Conservation (phyloP, 768 basidiomycete genomes). For the Floccularia luteovirens region DNA sequence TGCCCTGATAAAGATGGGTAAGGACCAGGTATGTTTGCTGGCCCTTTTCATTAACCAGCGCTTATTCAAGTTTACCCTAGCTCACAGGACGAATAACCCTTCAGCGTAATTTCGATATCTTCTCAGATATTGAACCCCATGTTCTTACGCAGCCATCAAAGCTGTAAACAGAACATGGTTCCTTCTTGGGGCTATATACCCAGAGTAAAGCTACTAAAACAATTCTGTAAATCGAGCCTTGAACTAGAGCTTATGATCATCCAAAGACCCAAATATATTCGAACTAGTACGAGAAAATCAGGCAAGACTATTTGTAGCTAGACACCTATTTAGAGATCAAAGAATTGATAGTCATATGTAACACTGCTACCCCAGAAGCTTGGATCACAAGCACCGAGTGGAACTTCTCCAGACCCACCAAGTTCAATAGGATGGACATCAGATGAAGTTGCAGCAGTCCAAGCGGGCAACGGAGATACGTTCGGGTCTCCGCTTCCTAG, state of each 20-base stretch:
- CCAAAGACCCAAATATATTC: no score
- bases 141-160: slow-evolving; percentile 18
- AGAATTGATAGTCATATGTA: slow-evolving; percentile 62
- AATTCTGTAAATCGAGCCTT: no score
- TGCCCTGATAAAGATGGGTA: slow-evolving; percentile 35
- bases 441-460: slow-evolving; percentile 44
- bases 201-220: no score
- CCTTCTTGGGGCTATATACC: slow-evolving; percentile 35
- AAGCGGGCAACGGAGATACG: slow-evolving; percentile 35
- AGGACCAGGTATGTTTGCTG: slow-evolving; percentile 39
- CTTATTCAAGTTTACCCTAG: slow-evolving; percentile 20
- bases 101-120: slow-evolving; percentile 61
- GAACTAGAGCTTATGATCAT: no score
- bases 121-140: slow-evolving; percentile 39
- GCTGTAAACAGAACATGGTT: slow-evolving; percentile 12
- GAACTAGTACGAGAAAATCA: no score
- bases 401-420: slow-evolving; percentile 43
- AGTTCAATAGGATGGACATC: slow-evolving; percentile 53
- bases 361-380: slow-evolving; percentile 62
- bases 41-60: slow-evolving; percentile 1
- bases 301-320: no score
- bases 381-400: slow-evolving; percentile 53
- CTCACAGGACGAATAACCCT: slow-evolving; percentile 41
- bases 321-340: background rate
- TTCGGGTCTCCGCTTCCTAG: slow-evolving; percentile 58